A percentile compares a stretch with the other conserved stretches of the same genome.
These are phyloP conservation scores for Epichloe brachyelytri DNA, from an alignment of 2,329 filamentous ascomycete genomes.

Conservation along the genomic window DNA sequence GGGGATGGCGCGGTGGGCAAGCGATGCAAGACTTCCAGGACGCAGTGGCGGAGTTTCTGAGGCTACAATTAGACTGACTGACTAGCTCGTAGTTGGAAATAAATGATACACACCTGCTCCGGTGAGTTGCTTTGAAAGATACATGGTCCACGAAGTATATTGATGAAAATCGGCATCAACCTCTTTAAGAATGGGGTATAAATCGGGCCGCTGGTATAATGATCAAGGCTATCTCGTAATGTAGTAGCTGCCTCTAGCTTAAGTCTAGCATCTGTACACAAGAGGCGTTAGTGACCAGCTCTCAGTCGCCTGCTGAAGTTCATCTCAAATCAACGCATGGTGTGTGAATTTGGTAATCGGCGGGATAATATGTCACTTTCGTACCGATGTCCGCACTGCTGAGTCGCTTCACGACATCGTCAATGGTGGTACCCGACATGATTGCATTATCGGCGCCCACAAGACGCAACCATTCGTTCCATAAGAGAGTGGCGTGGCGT, in stretches of 20 bases:
- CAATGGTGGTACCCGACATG: conserved; percentile 49
- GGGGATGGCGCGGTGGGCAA: conserved; percentile 56
- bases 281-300: neutral
- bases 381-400: conserved; percentile 42
- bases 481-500: conserved; percentile 18
- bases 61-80: conserved; percentile 9
- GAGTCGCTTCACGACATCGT: conserved; percentile 50
- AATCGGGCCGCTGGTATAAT: conserved; percentile 64
- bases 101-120: conserved; percentile 56
- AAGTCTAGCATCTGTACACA: conserved; percentile 55
- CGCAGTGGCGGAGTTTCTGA: conserved; percentile 78
- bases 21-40: conserved; percentile 89
- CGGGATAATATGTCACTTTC: neutral
- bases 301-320: neutral
- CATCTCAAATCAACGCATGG: neutral
- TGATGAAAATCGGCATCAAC: conserved; percentile 80
- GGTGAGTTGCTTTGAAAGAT: conserved; percentile 83
- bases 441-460: conserved; percentile 33
- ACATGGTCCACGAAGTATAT: conserved; percentile 70
- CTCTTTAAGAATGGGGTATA: conserved; percentile 76
- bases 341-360: neutral
- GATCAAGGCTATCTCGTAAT: conserved; percentile 82
- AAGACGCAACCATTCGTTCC: conserved; percentile 21
- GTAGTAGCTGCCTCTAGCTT: conserved; percentile 75
- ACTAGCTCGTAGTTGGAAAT: neutral